These are phyloP conservation scores for Alternaria conjuncta DNA, from an alignment of 2,329 filamentous ascomycete species.

Conservation along the genomic window DNA sequence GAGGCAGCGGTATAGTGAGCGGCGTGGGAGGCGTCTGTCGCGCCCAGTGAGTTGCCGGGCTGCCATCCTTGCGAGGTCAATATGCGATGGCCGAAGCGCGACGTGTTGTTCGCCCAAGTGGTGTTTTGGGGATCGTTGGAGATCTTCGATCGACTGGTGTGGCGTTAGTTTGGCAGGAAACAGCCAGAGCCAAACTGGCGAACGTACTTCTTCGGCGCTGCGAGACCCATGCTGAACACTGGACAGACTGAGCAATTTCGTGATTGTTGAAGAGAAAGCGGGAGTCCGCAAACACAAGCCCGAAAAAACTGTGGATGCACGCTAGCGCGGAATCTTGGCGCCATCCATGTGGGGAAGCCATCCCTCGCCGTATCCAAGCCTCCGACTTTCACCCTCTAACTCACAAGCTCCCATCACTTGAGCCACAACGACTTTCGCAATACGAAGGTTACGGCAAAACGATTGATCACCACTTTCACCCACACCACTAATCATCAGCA, in stretches of 20 bases:
- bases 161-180: constrained; percentile 15
- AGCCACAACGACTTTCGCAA: not conserved
- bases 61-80: constrained; percentile 89
- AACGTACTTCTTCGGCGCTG: constrained; percentile 69
- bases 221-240: constrained; percentile 67
- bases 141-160: constrained; percentile 69
- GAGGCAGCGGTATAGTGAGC: constrained; percentile 80
- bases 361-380: not conserved
- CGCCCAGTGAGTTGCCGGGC: constrained; percentile 82
- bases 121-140: constrained; percentile 95
- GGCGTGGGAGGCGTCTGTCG: constrained; percentile 75
- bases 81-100: constrained; percentile 87
- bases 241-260: constrained; percentile 5
- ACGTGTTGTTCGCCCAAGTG: constrained; percentile 83
- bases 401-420: not conserved
- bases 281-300: constrained; percentile 18
- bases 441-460: not conserved
- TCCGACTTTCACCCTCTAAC: not conserved
- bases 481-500: constrained; percentile 21
- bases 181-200: not conserved
- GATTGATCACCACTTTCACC: constrained; percentile 2
- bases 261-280: constrained; percentile 13
- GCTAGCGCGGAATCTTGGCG: constrained; percentile 40
- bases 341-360: constrained; percentile 25
- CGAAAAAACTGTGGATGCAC: constrained; percentile 40